Evolutionary conservation across 164 flowering plant genomes (phyloP), one percentile per base, ranked within the genome.

Genomic region (Hamamelis virginiana): DNA sequence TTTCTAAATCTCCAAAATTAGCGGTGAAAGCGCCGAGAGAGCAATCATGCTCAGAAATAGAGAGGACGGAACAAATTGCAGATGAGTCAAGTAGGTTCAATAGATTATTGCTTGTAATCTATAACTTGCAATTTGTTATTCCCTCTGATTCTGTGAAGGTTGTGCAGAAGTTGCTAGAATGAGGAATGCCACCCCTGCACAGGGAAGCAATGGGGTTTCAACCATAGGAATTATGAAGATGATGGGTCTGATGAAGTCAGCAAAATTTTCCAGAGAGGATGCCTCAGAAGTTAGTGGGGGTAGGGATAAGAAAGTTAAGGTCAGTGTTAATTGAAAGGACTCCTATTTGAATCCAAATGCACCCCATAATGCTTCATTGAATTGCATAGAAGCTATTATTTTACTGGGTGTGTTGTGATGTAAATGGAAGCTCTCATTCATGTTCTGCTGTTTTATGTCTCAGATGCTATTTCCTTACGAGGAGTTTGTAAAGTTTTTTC

Each of bases 391-490:
- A 18, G 22, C 27, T 26, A 38, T 19, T 67, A 13, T 47, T 66
- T 48, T 52, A 58, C 18, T 43, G 21, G 8, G 52, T 5, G 44
- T 72, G 38, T 62, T 26, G 41, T 10, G 44, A 11, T n/a, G 22
- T 65, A 46, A 75, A 28, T 25, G 14, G 59, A 66, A 63, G 38
- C 18, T 61, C 46, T 66, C 23, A 25, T 12, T 23, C 23, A 21
- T 22, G 47, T 9, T 65, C 22, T 71, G 38, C n/a, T 65, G 3
- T 22, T 69, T 59, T 61, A 45, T 65, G 57, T 62, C 8, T 50
- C 89, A 93, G 97, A 80, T 85, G 81, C 77, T 91, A 64, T 91
- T 93, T 74, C 91, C 98, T 25, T 93, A 88, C 76, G 98, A 89
- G 58, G 92, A 88, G 64, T 87, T 93, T 80, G 81, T 89, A 47